Conservation (phyloP, 1,139 yeast genomes). For the Arxiozyma heterogenica region DNA sequence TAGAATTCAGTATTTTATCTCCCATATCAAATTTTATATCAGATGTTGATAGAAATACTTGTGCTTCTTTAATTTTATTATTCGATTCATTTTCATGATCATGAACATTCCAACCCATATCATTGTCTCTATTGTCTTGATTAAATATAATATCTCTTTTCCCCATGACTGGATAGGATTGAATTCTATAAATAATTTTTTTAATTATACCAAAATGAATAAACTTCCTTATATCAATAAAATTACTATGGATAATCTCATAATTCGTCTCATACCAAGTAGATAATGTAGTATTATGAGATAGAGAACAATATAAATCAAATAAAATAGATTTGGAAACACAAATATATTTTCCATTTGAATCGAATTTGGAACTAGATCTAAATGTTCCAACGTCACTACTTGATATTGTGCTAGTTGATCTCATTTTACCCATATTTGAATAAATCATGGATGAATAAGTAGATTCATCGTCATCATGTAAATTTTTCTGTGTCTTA, state of each 20-base stretch:
- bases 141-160: slow-evolving; percentile 1
- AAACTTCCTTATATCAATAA: slow-evolving; percentile 75
- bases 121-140: slow-evolving; percentile 26
- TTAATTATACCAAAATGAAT: slow-evolving; percentile 78
- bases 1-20: slow-evolving; percentile 23
- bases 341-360: slow-evolving; percentile 23
- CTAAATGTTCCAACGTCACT: slow-evolving; percentile 4
- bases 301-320: slow-evolving; percentile 64
- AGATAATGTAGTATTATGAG: slow-evolving; percentile 67
- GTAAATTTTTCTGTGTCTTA: neutral
- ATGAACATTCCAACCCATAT: slow-evolving; percentile 13
- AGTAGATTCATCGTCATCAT: slow-evolving; percentile 6
- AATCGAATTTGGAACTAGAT: neutral
- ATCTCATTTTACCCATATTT: slow-evolving; percentile 12
- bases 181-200: slow-evolving; percentile 73
- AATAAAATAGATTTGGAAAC: slow-evolving; percentile 65
- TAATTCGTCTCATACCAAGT: slow-evolving; percentile 74
- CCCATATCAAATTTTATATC: slow-evolving; percentile 26
- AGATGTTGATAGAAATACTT: slow-evolving; percentile 20
- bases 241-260: slow-evolving; percentile 46
- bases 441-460: slow-evolving; percentile 5
- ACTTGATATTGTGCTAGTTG: slow-evolving; percentile 17
- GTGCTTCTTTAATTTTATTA: slow-evolving; percentile 1
- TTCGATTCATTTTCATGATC: slow-evolving; percentile 22
- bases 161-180: slow-evolving; percentile 58